Conservation (phyloP, 768 basidiomycete genomes). For the Fomitopsis pulvina region DNA sequence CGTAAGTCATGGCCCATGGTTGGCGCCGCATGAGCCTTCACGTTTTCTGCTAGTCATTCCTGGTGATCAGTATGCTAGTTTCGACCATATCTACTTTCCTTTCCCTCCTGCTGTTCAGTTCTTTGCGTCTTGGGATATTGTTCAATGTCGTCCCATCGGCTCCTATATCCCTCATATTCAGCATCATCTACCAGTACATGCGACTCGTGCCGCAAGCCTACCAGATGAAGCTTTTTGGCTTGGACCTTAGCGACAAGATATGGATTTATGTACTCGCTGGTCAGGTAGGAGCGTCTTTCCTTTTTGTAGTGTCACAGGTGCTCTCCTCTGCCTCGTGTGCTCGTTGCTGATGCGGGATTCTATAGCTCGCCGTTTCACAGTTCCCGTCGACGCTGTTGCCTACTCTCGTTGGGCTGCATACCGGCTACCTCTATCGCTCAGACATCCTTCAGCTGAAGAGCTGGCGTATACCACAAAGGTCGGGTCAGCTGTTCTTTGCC, state of each 20-base stretch:
- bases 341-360: neutral
- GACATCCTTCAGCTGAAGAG: slow-evolving; percentile 73
- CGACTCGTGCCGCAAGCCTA: slow-evolving; percentile 74
- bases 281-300: slow-evolving; percentile 40
- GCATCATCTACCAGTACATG: slow-evolving; percentile 76
- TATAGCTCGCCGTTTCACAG: slow-evolving; percentile 62
- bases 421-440: slow-evolving; percentile 78
- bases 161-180: slow-evolving; percentile 70
- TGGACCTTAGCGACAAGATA: slow-evolving; percentile 71
- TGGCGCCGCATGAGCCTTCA: neutral
- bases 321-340: neutral
- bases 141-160: slow-evolving; percentile 74
- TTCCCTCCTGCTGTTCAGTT: slow-evolving; percentile 57
- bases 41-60: slow-evolving; percentile 11
- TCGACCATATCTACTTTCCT: slow-evolving; percentile 65
- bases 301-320: neutral
- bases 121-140: slow-evolving; percentile 36
- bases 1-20: slow-evolving; percentile 38
- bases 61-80: slow-evolving; percentile 55
- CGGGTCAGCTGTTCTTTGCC: neutral
- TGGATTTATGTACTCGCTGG: slow-evolving; percentile 64
- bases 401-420: slow-evolving; percentile 56
- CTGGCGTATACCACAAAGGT: slow-evolving; percentile 61
- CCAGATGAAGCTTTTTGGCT: slow-evolving; percentile 66
- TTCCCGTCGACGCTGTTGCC: slow-evolving; percentile 60